These are phyloP conservation scores for Fraxinus paxiana DNA, from an alignment of 305 asterid genomes.

Conservation along the genomic window DNA sequence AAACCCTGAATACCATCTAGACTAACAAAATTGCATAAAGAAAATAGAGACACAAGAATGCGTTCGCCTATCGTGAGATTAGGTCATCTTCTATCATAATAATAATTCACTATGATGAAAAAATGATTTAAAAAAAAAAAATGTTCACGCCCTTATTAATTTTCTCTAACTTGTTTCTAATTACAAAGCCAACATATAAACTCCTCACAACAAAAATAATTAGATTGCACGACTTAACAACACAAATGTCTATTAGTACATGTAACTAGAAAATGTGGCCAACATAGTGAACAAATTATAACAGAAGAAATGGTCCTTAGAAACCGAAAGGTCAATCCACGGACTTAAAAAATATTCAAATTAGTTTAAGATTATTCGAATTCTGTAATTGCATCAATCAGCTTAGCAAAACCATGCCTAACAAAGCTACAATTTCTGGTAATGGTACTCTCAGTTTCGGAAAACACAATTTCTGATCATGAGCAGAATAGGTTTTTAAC, in stretches of 20 bases:
- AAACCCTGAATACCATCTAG: neutral
- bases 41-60: neutral
- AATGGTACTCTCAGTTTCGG: neutral
- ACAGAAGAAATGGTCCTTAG: too few species aligned
- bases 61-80: too few species aligned
- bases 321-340: too few species aligned
- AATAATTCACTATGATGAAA: too few species aligned
- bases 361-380: neutral
- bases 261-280: neutral
- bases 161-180: neutral
- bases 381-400: neutral
- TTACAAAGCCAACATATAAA: neutral
- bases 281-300: neutral
- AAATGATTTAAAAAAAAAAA: too few species aligned
- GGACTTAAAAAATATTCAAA: too few species aligned
- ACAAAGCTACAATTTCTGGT: neutral
- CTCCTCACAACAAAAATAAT: neutral
- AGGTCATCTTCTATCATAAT: too few species aligned
- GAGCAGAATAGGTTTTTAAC: neutral
- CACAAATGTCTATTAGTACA: neutral
- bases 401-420: neutral
- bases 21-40: neutral
- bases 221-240: neutral
- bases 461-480: neutral
- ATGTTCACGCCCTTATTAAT: neutral